Evolutionary conservation across 2,329 filamentous ascomycete genomes (phyloP).

Genomic region (Amesomyces nigricolor): DNA sequence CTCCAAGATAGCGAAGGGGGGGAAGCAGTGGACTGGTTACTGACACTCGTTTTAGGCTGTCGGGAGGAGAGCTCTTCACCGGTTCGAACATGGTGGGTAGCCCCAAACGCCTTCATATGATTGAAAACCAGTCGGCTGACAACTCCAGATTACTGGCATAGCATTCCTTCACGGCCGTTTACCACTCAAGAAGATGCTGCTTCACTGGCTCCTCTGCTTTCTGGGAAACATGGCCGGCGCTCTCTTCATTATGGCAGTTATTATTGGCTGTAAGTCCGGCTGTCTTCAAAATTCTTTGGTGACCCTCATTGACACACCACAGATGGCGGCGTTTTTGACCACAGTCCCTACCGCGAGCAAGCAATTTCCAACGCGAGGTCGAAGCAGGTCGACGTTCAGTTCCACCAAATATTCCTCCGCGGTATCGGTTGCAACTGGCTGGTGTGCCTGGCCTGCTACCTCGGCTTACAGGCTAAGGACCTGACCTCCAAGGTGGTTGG

Average conservation of each 20-base stretch:
- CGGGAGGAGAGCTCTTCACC: too few species aligned
- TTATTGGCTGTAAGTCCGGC: slow-evolving; percentile 39
- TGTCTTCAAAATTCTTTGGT: not conserved
- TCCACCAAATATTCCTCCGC: slow-evolving; percentile 49
- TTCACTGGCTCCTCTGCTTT: slow-evolving; percentile 41
- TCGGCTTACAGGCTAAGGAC: slow-evolving; percentile 44
- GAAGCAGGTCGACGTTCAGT: slow-evolving; percentile 44
- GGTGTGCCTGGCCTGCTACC: slow-evolving; percentile 48
- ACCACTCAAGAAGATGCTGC: slow-evolving; percentile 20
- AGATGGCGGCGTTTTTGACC: slow-evolving; percentile 43
- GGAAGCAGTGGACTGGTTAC: too few species aligned
- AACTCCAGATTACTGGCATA: slow-evolving; percentile 22
- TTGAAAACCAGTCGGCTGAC: slow-evolving; percentile 2
- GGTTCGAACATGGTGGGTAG: too few species aligned
- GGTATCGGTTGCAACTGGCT: slow-evolving; percentile 55
- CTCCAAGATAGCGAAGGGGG: too few species aligned
- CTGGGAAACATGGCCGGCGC: slow-evolving; percentile 44
- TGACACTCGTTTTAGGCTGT: too few species aligned
- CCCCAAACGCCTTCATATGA: too few species aligned
- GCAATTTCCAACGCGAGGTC: slow-evolving; percentile 41
- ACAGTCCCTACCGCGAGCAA: slow-evolving; percentile 29
- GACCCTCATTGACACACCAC: not conserved
- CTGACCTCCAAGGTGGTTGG: slow-evolving; percentile 48
- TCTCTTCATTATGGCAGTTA: slow-evolving; percentile 42
- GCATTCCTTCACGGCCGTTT: slow-evolving; percentile 21